Conservation (phyloP, 2,329 filamentous ascomycete species). For the Tetracladium maxilliforme region DNA sequence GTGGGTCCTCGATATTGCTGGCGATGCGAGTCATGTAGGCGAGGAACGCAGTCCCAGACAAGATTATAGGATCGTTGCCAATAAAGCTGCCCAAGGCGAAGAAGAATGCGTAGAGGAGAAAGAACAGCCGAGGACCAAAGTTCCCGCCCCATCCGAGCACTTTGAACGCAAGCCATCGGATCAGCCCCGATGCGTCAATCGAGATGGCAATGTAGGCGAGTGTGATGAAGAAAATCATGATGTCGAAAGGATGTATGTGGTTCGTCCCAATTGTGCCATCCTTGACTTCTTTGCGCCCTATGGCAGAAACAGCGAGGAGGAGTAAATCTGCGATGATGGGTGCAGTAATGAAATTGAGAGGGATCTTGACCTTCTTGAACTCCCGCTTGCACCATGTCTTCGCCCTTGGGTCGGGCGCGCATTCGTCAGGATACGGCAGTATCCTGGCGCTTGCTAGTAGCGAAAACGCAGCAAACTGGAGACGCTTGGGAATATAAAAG, state of each 20-base stretch:
- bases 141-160: constrained; percentile 53
- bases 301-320: constrained; percentile 53
- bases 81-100: constrained; percentile 52
- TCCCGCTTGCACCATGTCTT: no score
- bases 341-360: constrained; percentile 57
- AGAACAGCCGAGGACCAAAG: constrained; percentile 52
- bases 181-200: constrained; percentile 61
- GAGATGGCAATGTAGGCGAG: constrained; percentile 66
- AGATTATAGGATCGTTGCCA: constrained; percentile 62
- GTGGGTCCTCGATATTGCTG: constrained; percentile 54
- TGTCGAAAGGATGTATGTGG: constrained; percentile 54
- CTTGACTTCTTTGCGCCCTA: constrained; percentile 50
- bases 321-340: constrained; percentile 59
- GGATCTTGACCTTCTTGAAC: constrained; percentile 44
- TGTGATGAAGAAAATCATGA: constrained; percentile 62
- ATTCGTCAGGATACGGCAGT: no score
- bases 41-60: constrained; percentile 60
- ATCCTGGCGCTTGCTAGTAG: no score
- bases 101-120: constrained; percentile 62
- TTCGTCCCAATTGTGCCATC: constrained; percentile 52
- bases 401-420: no score
- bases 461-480: no score
- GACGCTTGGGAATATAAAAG: constrained; percentile 43
- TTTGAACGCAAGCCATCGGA: constrained; percentile 55
- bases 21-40: constrained; percentile 67